Conservation (phyloP, 805 yeast genomes). For the Clavispora carvajalis region DNA sequence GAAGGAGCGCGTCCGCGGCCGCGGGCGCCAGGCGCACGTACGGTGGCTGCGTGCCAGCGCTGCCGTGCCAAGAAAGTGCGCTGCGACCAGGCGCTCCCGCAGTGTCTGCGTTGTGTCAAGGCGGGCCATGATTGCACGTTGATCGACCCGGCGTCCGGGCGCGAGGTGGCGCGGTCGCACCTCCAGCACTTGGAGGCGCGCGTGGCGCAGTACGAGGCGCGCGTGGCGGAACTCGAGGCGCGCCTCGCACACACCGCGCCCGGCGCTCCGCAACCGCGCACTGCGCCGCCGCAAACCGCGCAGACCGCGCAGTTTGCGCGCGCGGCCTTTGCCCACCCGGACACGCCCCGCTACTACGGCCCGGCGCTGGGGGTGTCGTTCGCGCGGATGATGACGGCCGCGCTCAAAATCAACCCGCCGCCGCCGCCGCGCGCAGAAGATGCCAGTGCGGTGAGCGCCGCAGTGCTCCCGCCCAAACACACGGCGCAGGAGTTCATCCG, state of each 20-base stretch:
- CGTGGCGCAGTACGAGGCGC: constrained; percentile 48
- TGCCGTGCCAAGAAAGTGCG: constrained; percentile 65
- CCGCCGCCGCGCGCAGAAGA: constrained; percentile 12
- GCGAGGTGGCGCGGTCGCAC: constrained; percentile 79
- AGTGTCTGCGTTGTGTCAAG: constrained; percentile 56
- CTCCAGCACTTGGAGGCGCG: constrained; percentile 67
- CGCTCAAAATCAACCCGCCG: constrained; percentile 49
- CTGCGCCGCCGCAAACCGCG: not conserved
- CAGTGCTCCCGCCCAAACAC: constrained; percentile 61
- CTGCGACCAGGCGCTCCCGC: constrained; percentile 66
- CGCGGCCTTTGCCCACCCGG: not conserved
- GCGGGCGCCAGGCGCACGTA: constrained; percentile 45
- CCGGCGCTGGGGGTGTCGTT: constrained; percentile 33
- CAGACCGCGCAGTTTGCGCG: not conserved
- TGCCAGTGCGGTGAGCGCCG: constrained; percentile 25
- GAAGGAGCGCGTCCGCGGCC: not conserved
- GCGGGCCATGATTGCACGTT: constrained; percentile 76
- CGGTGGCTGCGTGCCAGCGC: constrained; percentile 81
- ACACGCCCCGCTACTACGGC: constrained; percentile 11
- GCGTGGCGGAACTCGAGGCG: constrained; percentile 26
- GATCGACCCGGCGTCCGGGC: constrained; percentile 81
- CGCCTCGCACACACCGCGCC: constrained; percentile 16
- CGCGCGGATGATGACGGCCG: constrained; percentile 73
- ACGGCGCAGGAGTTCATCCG: constrained; percentile 63
- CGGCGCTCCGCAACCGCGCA: no score